Evolutionary conservation across 2,329 filamentous ascomycete genomes (phyloP), one percentile per base, ranked within the genome.

Genomic region (Phialemoniopsis sp.): DNA sequence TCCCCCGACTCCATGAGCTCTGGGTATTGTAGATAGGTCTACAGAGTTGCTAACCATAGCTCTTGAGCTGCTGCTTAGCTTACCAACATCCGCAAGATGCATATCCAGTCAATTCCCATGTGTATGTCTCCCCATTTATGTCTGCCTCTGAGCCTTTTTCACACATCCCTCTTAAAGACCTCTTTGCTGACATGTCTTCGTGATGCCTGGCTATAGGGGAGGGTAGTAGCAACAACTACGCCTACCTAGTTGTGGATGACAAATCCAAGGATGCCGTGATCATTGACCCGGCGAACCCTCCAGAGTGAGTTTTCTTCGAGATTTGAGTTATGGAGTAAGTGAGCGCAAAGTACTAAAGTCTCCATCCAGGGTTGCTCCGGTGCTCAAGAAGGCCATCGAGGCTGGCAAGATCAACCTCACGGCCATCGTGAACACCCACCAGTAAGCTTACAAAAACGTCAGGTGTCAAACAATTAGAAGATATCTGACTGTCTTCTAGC

Each of bases 351-450:
- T 19, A 13, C 26, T 15, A 18, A 33, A 4, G 38, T 44, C 5
- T 3, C 3, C 35, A 83, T 3, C 3, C 35, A 83, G 79, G 51
- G 78, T 84, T 34, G 63, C 70, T 1, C 79, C 79, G 0, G 63
- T 82, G 13, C 65, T 98, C 38, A 83, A 91, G 58, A 75, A 89
- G 48, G 82, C 87, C 43, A 83, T 87, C 6, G 66, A 80, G 31
- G 67, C 71, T 16, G 83, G 85, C 13, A 77, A 79, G 50, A 88
- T 95, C 56, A 90, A 94, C 52, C 67, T 98, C 46, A 89, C 77
- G 17, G 87, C 83, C 36, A 95, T 98, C 57, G 82, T 97, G 54
- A 98, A 98, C 59, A 98, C 93, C 2, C 93, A 98, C 57, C 91
- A 97, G 90, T 95, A 70, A 64, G 87, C 63, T n/a, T n/a, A 17